Evolutionary conservation across 768 basidiomycete species (phyloP), one percentile per base, ranked within the genome.

Genomic region (Kwoniella sp.): DNA sequence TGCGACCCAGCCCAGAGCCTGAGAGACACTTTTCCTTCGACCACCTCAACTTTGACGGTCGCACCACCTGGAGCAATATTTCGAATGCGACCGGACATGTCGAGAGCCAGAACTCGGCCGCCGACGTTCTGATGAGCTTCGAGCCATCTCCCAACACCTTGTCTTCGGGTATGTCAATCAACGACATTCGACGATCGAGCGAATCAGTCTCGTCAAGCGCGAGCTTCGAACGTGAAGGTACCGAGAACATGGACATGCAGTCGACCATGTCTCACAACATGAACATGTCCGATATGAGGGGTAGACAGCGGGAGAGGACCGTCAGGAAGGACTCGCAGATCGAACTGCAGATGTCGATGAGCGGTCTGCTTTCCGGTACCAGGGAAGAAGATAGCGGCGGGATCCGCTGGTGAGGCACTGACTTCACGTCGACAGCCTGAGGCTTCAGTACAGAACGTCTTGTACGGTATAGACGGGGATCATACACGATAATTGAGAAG

Each of bases 381-480:
- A 37, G 70, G 23, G 62, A 68, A 23, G 73, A 69, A 48, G 68
- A 67, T n/a, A 47, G 37, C n/a, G 67, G 66, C 2, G 66, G 64
- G 23, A 74, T 74, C 66, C 41, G 73, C 50, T 74, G 73, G 73
- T 73, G 55, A 68, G n/a, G n/a, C n/a, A n/a, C n/a, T n/a, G n/a
- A n/a, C n/a, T n/a, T n/a, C n/a, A n/a, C 5, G 17, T 37, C 22
- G 30, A 56, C 17, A 23, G 50, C 13, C 28, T n/a, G 7, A 23
- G 28, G 50, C 17, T 51, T n/a, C n/a, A n/a, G n/a, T n/a, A n/a
- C n/a, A n/a, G n/a, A n/a, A n/a, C n/a, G n/a, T n/a, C n/a, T n/a
- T n/a, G n/a, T n/a, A n/a, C n/a, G n/a, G n/a, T n/a, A n/a, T n/a
- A n/a, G n/a, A n/a, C n/a, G n/a, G n/a, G n/a, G n/a, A n/a, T n/a